Evolutionary conservation across 176 grass and related monocot genomes (phyloP).

Genomic region (Bothriochloa decipiens): DNA sequence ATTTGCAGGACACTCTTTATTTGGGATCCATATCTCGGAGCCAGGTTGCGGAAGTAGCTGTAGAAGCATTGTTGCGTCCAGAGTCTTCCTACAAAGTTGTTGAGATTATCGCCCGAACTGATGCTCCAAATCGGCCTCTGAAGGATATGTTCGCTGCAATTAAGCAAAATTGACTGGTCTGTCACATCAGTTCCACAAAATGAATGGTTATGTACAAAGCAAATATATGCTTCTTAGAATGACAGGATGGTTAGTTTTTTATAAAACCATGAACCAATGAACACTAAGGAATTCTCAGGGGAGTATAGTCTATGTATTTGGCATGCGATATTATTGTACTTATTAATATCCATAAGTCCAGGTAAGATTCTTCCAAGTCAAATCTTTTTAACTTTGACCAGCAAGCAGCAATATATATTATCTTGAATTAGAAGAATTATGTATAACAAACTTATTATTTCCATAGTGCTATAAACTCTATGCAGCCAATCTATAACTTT

Average conservation of each 20-base stretch:
- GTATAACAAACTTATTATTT: neutral
- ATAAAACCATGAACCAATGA: neutral
- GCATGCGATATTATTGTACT: neutral
- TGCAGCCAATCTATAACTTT: neutral
- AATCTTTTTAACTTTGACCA: neutral
- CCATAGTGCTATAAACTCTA: neutral
- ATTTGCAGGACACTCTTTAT: conserved; percentile 63
- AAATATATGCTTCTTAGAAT: neutral
- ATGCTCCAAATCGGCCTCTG: conserved; percentile 48
- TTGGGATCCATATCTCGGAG: conserved; percentile 74
- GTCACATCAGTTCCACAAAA: neutral
- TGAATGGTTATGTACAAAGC: neutral
- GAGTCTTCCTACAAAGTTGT: conserved; percentile 72
- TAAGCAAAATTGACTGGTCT: conserved; percentile 43
- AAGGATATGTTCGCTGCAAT: conserved; percentile 57
- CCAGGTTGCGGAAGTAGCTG: conserved; percentile 66
- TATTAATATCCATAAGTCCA: neutral
- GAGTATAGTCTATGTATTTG: neutral
- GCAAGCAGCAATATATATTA: neutral
- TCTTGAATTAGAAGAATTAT: neutral
- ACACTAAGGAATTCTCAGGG: neutral
- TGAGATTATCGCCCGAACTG: conserved; percentile 55
- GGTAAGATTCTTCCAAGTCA: neutral
- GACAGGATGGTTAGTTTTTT: conserved; percentile 3
- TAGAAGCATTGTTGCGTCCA: conserved; percentile 55